Base-by-base conservation (phyloP, 1,284 basidiomycete species). In the Trametes sp. region DNA sequence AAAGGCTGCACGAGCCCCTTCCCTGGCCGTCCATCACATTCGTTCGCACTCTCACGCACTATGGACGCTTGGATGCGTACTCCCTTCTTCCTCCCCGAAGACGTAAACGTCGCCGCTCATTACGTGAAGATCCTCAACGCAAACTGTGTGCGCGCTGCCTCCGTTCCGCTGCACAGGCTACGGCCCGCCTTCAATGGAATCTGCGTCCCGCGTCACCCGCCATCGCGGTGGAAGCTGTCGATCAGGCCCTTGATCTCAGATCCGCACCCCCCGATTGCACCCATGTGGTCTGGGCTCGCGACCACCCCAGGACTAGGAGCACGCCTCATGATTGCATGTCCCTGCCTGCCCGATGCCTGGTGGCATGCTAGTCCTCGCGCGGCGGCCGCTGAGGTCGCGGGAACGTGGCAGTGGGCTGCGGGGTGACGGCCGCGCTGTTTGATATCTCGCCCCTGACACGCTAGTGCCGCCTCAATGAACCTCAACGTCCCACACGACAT, bases 171-270 rank as follows among this genome's bases (percentile, higher is more conserved):
- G 16, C 49, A 10, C 52, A 51, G 58, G 52, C 44, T 14, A 56
- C 58, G 10, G 11, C 57, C 56, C 50, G 50, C 57, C 54, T 38
- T 49, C 49, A 44, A 58, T 29, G 51, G 62, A 46, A 44, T 59
- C 36, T 36, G 45, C 41, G 57, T 31, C 46, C 62, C 50, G 54
- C 28, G 46, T 33, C 36, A 28, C 36, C 44, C 35, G 16, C n/a
- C 55, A 46, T 55, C 44, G 57, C 38, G 31, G 23, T 51, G 54
- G 58, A 61, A 52, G 57, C 54, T 38, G 51, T 48, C 46, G 55
- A 64, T 67, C 62, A 61, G 58, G 52, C 54, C 49, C 57, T 51
- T 62, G 57, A 65, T 65, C 64, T 54, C 19, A 46, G 57, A 65
- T 65, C 49, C 23, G n/a, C 29, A 26, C 23, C 33, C 29, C 51